Base-by-base conservation (phyloP, 2,329 filamentous ascomycete species). In the Talaromyces sp. region DNA sequence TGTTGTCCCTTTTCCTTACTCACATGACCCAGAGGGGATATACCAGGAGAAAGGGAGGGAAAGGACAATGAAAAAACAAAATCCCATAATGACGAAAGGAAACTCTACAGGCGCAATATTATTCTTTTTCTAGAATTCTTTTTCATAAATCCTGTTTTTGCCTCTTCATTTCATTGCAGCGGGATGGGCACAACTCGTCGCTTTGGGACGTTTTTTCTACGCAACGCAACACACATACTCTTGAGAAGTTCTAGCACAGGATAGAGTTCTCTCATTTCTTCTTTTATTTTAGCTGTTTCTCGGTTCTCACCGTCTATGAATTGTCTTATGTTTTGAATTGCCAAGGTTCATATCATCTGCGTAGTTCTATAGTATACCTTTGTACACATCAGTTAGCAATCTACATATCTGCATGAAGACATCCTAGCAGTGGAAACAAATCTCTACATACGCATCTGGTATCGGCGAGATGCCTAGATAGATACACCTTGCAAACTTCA, bases 21-120 rank as follows among this genome's bases (percentile, higher is more conserved):
- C 56, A 27, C 56, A 45, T 59, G 56, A 43, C 36, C 22, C 36
- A 29, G 19, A 45, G 15, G 11, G 38, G 11, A 59, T 45, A 45
- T 59, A 36, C 36, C 56, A 34, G 59, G 59, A 61, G 38, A 17
- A 27, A 15, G 38, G 22, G 15, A 27, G 22, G 38, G 49, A n/a
- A 58, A 47, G 36, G 61, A 34, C 29, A 56, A 49, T 47, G 45
- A 63, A 47, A 40, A 54, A 45, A 62, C 56, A 45, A 56, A 47
- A 36, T 47, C 22, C 53, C 61, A 63, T 63, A 58, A 63, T 63
- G 61, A 63, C 49, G 49, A 58, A 63, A 63, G 61, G 61, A 63
- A 63, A 58, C 61, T 51, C 22, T 53, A 58, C 25, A 63, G 61
- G 61, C 61, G 61, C 61, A 63, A 63, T 63, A 56, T 53, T 53